phyloP scores from a whole-genome alignment of 768 basidiomycete genomes.

The Tremella yokohamensis region DNA sequence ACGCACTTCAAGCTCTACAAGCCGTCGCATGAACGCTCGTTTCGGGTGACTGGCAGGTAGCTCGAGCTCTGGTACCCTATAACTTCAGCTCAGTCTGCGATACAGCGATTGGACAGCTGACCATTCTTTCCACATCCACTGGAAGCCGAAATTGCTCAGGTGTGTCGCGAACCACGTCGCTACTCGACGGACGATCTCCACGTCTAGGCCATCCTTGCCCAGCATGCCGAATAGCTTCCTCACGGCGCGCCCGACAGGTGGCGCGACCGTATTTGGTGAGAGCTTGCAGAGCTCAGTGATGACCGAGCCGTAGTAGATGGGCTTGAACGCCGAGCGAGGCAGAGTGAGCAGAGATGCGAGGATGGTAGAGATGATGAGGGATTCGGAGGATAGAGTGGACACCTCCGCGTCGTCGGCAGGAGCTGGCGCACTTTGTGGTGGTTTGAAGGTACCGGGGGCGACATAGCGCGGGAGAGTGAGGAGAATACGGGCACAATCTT shows the following conservation, averaged over 20 bases:
- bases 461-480: conserved; percentile 84
- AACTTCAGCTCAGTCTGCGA: background rate
- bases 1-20: conserved; percentile 83
- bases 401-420: conserved; percentile 58
- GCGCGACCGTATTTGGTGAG: conserved; percentile 87
- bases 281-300: conserved; percentile 92
- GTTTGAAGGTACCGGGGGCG: conserved; percentile 76
- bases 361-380: conserved; percentile 76
- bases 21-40: conserved; percentile 78
- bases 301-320: conserved; percentile 79
- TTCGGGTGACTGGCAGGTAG: conserved; percentile 75
- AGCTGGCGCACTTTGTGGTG: conserved; percentile 58
- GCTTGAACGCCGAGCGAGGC: conserved; percentile 70
- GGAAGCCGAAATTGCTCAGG: conserved; percentile 95
- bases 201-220: conserved; percentile 74
- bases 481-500: conserved; percentile 83
- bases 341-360: conserved; percentile 71
- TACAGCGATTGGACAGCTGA: conserved; percentile 50
- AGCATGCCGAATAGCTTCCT: conserved; percentile 74
- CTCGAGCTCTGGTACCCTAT: conserved; percentile 79
- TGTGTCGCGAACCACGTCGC: conserved; percentile 95
- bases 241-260: conserved; percentile 93
- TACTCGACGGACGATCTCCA: conserved; percentile 74
- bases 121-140: conserved; percentile 99
- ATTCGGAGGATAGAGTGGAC: conserved; percentile 84